Base-by-base conservation (phyloP, 2,329 filamentous ascomycete species). In the Phialemoniopsis sp. region DNA sequence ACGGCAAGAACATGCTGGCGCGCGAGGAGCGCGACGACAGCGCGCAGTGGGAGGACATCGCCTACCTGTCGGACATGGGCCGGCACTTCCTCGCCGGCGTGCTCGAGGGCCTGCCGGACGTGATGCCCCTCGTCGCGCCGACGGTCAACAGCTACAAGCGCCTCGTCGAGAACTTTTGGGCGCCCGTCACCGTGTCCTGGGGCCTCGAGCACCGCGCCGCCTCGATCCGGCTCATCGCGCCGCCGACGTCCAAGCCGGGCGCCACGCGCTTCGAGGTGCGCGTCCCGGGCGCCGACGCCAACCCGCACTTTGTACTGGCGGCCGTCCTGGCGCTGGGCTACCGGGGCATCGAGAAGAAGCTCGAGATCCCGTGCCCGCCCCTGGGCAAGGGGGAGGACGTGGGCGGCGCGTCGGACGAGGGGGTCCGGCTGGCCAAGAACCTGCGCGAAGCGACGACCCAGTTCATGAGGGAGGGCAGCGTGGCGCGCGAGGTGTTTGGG, bases 131-230 rank as follows among this genome's bases (percentile, higher is more conserved):
- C 42, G 73, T 98, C 12, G 93, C 91, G 1, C 93, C 93, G 0
- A 98, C 89, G 1, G 79, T 98, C 56, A 98, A 98, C 73, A 95
- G 88, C 45, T 98, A 98, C 73, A 98, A 98, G 68, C 84, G 93
- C 4, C 76, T 98, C 1, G 93, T 98, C 3, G 93, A 98, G 70
- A 97, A 97, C 67, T 97, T 96, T 66, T 98, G 93, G 93, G 93
- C 93, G 0, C 93, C 93, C 0, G 93, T 98, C 6, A 96, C 91
- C 0, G 93, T 97, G 0, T 95, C 89, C 0, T 98, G 93, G 93
- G 93, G 93, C 1, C 68, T 96, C 5, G 93, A 97, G 64, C 91
- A 98, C 60, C 87, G 93, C 45, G 90, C 89, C 5, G 91, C 93
- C 1, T 94, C 87, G 0, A 85, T 98, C 48, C 80, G 93, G 14